phyloP scores from a whole-genome alignment of 768 basidiomycete species.

The Astraeus odoratus region DNA sequence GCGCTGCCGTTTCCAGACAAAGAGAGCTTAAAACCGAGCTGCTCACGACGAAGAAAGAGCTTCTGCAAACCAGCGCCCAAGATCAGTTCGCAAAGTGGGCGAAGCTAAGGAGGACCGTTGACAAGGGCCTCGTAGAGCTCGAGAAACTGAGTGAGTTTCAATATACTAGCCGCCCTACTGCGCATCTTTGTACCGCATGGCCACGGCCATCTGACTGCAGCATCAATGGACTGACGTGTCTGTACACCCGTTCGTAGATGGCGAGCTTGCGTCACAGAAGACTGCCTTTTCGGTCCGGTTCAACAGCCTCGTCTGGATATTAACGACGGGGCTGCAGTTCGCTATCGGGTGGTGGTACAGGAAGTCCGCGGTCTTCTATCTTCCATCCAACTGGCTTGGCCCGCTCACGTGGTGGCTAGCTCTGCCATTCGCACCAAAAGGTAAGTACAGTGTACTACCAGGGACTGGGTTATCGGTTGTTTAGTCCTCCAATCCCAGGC shows the following conservation, averaged over 20 bases:
- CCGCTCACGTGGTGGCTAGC: conserved; percentile 84
- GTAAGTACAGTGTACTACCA: conserved; percentile 33
- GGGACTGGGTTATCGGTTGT: conserved; percentile 1
- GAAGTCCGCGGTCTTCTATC: conserved; percentile 84
- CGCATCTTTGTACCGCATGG: too few species aligned
- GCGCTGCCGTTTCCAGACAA: conserved; percentile 50
- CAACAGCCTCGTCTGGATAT: conserved; percentile 65
- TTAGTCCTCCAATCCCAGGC: conserved; percentile 38
- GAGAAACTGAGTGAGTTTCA: conserved; percentile 82
- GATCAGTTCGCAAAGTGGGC: conserved; percentile 99
- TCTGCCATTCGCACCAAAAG: conserved; percentile 85
- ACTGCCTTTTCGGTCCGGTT: conserved; percentile 65
- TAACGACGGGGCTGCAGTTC: conserved; percentile 86
- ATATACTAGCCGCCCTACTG: too few species aligned
- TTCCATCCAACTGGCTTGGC: conserved; percentile 87
- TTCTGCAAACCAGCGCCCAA: conserved; percentile 86
- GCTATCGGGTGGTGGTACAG: conserved; percentile 89
- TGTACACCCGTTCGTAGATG: conserved; percentile 40
- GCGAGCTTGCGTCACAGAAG: conserved; percentile 53
- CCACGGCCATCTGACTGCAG: too few species aligned
- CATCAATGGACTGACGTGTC: conserved; percentile 1
- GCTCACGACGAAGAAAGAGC: conserved; percentile 73
- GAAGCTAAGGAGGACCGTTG: conserved; percentile 80
- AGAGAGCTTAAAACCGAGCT: conserved; percentile 73
- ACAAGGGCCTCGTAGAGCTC: conserved; percentile 86